Evolutionary conservation across 257 asterid species (phyloP).

Genomic region (Anisodus acutangulus): DNA sequence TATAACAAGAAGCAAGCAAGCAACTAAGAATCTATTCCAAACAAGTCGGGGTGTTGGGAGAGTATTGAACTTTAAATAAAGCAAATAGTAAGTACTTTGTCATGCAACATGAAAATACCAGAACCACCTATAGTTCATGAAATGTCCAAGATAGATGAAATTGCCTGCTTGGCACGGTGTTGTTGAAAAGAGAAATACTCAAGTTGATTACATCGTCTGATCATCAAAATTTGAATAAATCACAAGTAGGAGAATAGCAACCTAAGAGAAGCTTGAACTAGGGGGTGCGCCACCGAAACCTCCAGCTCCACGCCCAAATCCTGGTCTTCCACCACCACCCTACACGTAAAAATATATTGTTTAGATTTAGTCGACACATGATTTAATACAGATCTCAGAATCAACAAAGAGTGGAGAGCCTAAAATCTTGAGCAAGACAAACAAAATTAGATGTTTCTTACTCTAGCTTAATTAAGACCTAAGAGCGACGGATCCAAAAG

Average conservation of each 20-base stretch:
- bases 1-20: no score
- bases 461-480: not conserved
- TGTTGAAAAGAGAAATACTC: not conserved
- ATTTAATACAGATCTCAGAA: not conserved
- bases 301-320: conserved; percentile 50
- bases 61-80: not conserved
- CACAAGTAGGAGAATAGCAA: not conserved
- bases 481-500: not conserved
- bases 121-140: conserved; percentile 1
- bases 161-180: not conserved
- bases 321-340: conserved; percentile 49
- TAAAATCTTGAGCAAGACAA: not conserved
- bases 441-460: not conserved
- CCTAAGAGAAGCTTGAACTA: conserved; percentile 46
- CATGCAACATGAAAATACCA: not conserved
- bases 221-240: conserved; percentile 9
- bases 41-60: not conserved
- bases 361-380: not conserved
- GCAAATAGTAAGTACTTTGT: not conserved
- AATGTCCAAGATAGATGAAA: not conserved
- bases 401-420: not conserved
- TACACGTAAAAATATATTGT: not conserved
- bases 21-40: no score
- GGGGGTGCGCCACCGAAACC: conserved; percentile 51
- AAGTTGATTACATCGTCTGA: not conserved